Evolutionary conservation across 202 grass and related monocot genomes (phyloP), one percentile per base, ranked within the genome.

Genomic region (Setaria viridis): DNA sequence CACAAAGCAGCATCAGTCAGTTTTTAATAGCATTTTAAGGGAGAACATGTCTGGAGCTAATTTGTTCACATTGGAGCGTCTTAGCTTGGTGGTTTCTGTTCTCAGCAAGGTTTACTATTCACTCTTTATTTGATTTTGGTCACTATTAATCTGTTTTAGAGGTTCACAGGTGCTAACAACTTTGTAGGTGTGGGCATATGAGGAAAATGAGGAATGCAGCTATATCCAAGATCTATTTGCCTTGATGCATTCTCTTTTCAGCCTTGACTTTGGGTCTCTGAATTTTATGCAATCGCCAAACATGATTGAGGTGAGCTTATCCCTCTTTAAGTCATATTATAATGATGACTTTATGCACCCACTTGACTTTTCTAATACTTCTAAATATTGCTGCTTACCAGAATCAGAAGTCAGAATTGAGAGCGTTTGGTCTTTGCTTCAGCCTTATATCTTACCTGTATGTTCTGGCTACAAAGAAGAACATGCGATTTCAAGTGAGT

Each of bases 121-220:
- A 37, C 62, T 85, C 56, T 43, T 78, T 42, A 72, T 74, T 89
- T 85, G 74, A 59, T 78, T 78, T 87, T 89, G 67, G 41, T 59
- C 14, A 50, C 41, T 60, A 19, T 11, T 37, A 62, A 62, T 87
- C 46, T 64, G 35, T 30, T 86, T 30, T 79, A 72, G 25, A 34
- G 49, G 46, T 84, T 92, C 34, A 86, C 63, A 21, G n/a, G 69
- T 79, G 35, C 6, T 51, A 48, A 62, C n/a, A 62, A 80, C 53
- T 87, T 80, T 70, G 21, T 86, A 99, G 96, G 92, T 99, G 56
- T 99, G 96, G 96, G 72, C 96, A 19, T 99, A 95, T 2, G 93
- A 94, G 86, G 96, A 99, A 92, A 88, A 94, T 85, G 93, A 99
- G 47, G 88, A 99, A 50, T 90, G 83, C 85, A 92, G 96, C 39